A percentile compares a stretch with the other conserved stretches of the same genome.
phyloP scores from a whole-genome alignment of 805 yeast genomes.

The Isabelozyma gotoi region DNA sequence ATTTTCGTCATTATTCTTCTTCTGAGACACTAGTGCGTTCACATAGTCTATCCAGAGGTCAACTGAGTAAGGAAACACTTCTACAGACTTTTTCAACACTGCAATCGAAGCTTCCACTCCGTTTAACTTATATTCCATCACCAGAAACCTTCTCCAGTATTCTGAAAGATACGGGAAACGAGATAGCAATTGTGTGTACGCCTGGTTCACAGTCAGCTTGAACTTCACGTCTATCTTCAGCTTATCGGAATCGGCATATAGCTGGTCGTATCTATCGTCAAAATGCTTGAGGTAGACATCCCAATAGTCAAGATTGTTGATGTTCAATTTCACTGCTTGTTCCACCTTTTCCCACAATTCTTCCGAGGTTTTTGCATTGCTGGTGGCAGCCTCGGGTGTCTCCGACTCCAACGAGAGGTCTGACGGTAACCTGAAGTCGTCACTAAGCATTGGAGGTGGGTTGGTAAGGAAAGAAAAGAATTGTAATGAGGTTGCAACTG shows the following conservation, averaged over 20 bases:
- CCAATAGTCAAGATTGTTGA: slow-evolving; percentile 31
- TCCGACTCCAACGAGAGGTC: slow-evolving; percentile 1
- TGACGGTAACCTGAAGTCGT: neutral
- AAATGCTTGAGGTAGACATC: slow-evolving; percentile 33
- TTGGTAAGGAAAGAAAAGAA: neutral
- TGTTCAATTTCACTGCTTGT: neutral
- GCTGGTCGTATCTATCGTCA: slow-evolving; percentile 18
- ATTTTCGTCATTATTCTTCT: slow-evolving; percentile 26
- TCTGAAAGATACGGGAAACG: slow-evolving; percentile 59
- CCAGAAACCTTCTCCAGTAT: slow-evolving; percentile 64
- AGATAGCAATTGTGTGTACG: slow-evolving; percentile 37
- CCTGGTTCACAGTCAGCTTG: slow-evolving; percentile 12
- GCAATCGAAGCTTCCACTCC: slow-evolving; percentile 53
- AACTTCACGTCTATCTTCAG: slow-evolving; percentile 11
- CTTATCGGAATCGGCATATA: slow-evolving; percentile 3
- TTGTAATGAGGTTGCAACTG: neutral
- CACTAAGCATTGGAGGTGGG: neutral
- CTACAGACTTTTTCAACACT: slow-evolving; percentile 45
- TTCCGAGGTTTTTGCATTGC: neutral
- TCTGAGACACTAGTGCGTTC: slow-evolving; percentile 44
- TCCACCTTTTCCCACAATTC: neutral
- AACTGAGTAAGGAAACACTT: slow-evolving; percentile 55
- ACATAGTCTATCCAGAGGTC: slow-evolving; percentile 71
- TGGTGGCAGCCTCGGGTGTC: neutral
- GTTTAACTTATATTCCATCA: slow-evolving; percentile 53